Evolutionary conservation across 257 asterid genomes (phyloP).

Genomic region (Anisodus tanguticus): DNA sequence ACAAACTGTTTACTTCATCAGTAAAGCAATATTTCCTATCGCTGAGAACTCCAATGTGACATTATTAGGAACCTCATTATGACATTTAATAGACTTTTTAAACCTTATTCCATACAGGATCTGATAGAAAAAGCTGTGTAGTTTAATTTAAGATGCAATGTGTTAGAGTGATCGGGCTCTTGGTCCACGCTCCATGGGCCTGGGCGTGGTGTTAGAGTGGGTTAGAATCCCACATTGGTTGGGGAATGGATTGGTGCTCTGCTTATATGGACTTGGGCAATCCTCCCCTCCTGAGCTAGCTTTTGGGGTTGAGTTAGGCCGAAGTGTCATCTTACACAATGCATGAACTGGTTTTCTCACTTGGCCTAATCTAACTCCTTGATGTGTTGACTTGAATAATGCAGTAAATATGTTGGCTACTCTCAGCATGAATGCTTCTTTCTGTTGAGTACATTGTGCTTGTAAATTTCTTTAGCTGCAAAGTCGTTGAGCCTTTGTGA

Average conservation of each 20-base stretch:
- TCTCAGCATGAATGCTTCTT: neutral
- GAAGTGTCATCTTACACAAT: neutral
- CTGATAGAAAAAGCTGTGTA: neutral
- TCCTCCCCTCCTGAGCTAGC: too few relatives aligned
- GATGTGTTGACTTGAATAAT: constrained; percentile 3
- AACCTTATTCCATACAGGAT: neutral
- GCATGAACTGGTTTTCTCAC: neutral
- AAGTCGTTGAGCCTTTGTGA: constrained; percentile 20
- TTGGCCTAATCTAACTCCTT: neutral
- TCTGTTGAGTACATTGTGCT: neutral
- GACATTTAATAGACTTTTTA: neutral
- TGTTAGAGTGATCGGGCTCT: too few relatives aligned
- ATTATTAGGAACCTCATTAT: neutral
- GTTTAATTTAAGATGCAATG: neutral
- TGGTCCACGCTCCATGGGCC: too few relatives aligned
- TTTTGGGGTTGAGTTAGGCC: too few relatives aligned
- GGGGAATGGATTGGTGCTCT: too few relatives aligned
- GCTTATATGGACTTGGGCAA: too few relatives aligned
- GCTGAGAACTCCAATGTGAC: neutral
- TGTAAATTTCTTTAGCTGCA: neutral
- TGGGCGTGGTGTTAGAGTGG: too few relatives aligned
- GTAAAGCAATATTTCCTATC: neutral
- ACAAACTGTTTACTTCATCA: neutral
- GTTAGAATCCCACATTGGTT: too few relatives aligned
- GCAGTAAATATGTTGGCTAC: neutral